phyloP scores from a whole-genome alignment of 2,329 filamentous ascomycete genomes.

The Colletotrichum paranaense region DNA sequence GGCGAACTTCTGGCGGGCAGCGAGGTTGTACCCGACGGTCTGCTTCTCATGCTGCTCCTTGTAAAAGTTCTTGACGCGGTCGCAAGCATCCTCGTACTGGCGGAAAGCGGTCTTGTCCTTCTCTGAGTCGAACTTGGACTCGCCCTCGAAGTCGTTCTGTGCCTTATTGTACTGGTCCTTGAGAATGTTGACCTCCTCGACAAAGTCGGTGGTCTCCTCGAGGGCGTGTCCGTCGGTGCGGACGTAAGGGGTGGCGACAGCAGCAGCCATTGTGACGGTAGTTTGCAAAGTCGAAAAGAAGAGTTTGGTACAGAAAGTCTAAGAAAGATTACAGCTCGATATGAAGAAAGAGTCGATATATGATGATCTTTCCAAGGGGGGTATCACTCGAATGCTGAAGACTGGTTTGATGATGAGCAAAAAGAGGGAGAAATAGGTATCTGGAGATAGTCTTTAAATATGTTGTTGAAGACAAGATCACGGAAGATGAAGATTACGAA shows the following conservation, averaged over 20 bases:
- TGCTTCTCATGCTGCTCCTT: constrained; percentile 77
- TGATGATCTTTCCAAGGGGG: background rate
- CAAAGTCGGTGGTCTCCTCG: constrained; percentile 57
- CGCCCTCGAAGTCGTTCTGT: constrained; percentile 45
- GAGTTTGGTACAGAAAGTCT: background rate
- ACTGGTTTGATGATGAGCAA: background rate
- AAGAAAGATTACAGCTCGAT: background rate
- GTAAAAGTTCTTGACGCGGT: constrained; percentile 90
- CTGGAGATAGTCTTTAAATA: constrained; percentile 31
- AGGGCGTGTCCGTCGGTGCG: constrained; percentile 46
- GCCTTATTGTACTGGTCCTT: constrained; percentile 48
- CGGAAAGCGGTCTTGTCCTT: constrained; percentile 87
- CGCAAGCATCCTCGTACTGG: constrained; percentile 85
- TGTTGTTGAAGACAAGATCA: constrained; percentile 27
- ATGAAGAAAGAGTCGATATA: background rate
- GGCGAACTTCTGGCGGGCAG: constrained; percentile 69
- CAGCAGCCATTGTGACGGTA: constrained; percentile 30
- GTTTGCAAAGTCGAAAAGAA: background rate
- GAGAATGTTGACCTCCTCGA: constrained; percentile 67
- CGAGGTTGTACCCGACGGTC: constrained; percentile 86
- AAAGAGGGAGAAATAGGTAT: background rate
- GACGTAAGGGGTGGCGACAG: constrained; percentile 19
- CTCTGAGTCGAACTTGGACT: constrained; percentile 75
- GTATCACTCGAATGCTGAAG: constrained; percentile 4
- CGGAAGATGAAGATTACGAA: background rate